These are phyloP conservation scores for Exserohilum turcica DNA, from an alignment of 2,329 filamentous ascomycete genomes.

Conservation along the genomic window DNA sequence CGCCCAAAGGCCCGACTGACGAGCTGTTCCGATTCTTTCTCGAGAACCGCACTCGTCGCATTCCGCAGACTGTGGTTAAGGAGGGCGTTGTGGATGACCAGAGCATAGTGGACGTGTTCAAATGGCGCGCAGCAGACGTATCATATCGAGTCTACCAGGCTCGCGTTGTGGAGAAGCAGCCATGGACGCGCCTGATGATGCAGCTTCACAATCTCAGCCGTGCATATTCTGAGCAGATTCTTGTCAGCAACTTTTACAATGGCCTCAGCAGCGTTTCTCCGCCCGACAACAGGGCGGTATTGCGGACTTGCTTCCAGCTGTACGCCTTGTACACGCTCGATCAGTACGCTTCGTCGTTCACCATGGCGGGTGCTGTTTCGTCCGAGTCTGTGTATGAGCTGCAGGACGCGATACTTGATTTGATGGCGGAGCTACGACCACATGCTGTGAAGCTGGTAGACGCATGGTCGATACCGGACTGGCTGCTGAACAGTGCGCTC, in stretches of 20 bases:
- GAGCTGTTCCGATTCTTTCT: conserved; percentile 51
- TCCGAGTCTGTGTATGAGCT: conserved; percentile 51
- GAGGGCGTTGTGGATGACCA: conserved; percentile 44
- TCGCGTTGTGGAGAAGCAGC: conserved; percentile 52
- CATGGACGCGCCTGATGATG: conserved; percentile 55
- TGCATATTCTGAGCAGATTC: conserved; percentile 57
- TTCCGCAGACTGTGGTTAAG: conserved; percentile 31
- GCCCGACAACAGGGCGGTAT: conserved; percentile 41
- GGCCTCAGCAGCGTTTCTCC: conserved; percentile 36
- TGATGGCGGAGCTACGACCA: conserved; percentile 56
- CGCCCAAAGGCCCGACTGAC: conserved; percentile 49
- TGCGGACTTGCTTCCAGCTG: conserved; percentile 54
- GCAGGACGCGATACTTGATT: conserved; percentile 49
- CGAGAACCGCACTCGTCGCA: conserved; percentile 34
- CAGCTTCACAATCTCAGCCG: conserved; percentile 50
- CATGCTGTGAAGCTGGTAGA: conserved; percentile 60
- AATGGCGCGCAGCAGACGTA: conserved; percentile 52
- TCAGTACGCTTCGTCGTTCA: conserved; percentile 52
- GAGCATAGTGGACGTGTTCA: conserved; percentile 53
- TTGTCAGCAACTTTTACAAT: conserved; percentile 55
- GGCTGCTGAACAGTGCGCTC: conserved; percentile 57
- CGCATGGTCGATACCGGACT: conserved; percentile 60
- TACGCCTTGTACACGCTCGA: conserved; percentile 57
- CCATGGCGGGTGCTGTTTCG: conserved; percentile 51
- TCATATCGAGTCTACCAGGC: conserved; percentile 52